phyloP scores from a whole-genome alignment of 2,329 filamentous ascomycete species.

The Grosmannia huntii region DNA sequence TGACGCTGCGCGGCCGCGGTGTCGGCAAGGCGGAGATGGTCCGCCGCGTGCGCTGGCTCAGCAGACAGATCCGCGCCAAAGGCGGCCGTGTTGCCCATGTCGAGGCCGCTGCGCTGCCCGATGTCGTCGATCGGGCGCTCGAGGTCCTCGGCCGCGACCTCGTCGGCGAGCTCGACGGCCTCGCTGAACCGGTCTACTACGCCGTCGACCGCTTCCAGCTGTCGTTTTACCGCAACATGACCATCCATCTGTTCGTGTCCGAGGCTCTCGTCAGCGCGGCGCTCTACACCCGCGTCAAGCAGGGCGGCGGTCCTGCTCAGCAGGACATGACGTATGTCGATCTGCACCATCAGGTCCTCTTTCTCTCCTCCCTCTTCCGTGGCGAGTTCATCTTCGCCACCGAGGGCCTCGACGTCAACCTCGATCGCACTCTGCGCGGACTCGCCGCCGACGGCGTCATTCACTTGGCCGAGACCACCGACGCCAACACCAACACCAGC shows the following conservation, averaged over 20 bases:
- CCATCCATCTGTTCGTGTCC: constrained; percentile 92
- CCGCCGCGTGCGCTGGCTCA: constrained; percentile 82
- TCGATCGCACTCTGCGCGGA: constrained; percentile 64
- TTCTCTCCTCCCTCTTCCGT: constrained; percentile 85
- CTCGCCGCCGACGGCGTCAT: constrained; percentile 73
- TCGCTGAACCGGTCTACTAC: constrained; percentile 86
- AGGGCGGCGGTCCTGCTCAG: constrained; percentile 69
- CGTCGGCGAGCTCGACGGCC: constrained; percentile 63
- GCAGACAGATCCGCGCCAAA: constrained; percentile 66
- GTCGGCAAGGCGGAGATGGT: constrained; percentile 80
- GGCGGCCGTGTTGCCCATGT: constrained; percentile 92
- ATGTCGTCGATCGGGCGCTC: constrained; percentile 78
- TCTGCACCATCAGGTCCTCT: constrained; percentile 67
- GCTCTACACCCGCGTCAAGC: constrained; percentile 84
- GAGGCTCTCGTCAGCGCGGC: constrained; percentile 82
- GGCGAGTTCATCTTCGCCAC: constrained; percentile 95
- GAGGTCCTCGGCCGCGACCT: constrained; percentile 85
- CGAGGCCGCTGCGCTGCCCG: constrained; percentile 61
- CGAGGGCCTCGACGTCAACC: constrained; percentile 66
- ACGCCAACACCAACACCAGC: constrained; percentile 18
- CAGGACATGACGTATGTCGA: constrained; percentile 68
- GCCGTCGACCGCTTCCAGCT: constrained; percentile 94
- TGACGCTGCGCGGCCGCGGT: constrained; percentile 82
- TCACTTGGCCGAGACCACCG: constrained; percentile 30
- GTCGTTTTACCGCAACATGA: constrained; percentile 98